Evolutionary conservation across 2,329 filamentous ascomycete genomes (phyloP), one percentile per base, ranked within the genome.

Genomic region (Trichoderma asperellum): DNA sequence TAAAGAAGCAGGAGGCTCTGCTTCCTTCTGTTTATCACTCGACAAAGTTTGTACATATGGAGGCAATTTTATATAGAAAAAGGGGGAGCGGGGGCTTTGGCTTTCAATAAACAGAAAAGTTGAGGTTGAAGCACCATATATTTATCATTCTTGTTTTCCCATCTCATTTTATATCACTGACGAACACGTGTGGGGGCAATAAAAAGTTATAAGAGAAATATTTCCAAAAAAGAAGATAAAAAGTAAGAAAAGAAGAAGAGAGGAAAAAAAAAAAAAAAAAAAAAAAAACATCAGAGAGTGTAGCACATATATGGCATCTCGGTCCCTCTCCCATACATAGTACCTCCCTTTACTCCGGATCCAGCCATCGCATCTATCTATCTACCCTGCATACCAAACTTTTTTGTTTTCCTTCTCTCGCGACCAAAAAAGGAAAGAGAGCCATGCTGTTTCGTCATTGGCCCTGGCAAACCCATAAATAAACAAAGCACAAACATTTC

Each of bases 351-450:
- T 59, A 68, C 65, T 68, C 65, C 65, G 55, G 34, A 55, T 57
- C 47, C 65, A 68, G 67, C 63, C 55, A 59, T 59, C 55, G 37
- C 55, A 59, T 67, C 55, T 58, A 59, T 67, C 55, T 58, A 59
- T 59, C 63, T 67, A 52, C 63, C 63, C 55, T 52, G 35, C 53
- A 34, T 66, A 58, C 63, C 61, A 27, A 69, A 64, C 52, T 64
- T 64, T 32, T 64, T 35, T 58, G 21, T 57, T 47, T 47, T 29
- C 43, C 32, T 43, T 43, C 34, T 61, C 24, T 62, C 59, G 64
- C 57, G 37, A 53, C 57, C 32, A 43, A 18, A 68, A 60, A 60
- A 35, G 57, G 27, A 34, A 68, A 47, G 49, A 40, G 32, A 68
- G 58, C 57, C 56, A 62, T 55, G 21, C 47, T 47, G 29, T 43